Conservation (phyloP, 768 basidiomycete genomes). For the Ephemerocybe angulata region DNA sequence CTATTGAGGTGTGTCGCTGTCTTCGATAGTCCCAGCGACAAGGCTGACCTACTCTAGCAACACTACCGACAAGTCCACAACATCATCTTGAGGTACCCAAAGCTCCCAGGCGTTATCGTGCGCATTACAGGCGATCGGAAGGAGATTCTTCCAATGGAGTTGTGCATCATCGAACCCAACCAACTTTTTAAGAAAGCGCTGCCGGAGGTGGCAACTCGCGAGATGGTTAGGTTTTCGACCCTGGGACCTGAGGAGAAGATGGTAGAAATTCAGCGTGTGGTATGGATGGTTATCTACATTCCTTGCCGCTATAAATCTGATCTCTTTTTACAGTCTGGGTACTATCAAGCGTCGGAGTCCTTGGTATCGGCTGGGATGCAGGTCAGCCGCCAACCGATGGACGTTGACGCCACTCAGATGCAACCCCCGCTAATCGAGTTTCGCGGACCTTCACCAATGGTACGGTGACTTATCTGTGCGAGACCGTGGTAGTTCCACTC, state of each 20-base stretch:
- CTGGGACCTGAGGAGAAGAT: conserved; percentile 57
- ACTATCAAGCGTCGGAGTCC: not conserved
- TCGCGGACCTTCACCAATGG: not conserved
- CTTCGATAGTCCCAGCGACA: too few species aligned
- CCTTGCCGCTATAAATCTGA: conserved; percentile 13
- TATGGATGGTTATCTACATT: conserved; percentile 11
- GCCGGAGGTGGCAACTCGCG: conserved; percentile 57
- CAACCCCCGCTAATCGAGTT: not conserved
- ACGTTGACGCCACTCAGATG: not conserved
- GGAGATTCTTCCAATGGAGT: conserved; percentile 58
- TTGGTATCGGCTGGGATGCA: not conserved
- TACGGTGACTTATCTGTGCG: too few species aligned
- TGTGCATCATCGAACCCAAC: conserved; percentile 56
- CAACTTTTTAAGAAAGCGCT: conserved; percentile 71
- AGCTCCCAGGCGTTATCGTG: conserved; percentile 12
- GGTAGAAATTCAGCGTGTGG: conserved; percentile 43
- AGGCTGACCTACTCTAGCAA: not conserved
- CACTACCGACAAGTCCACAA: conserved; percentile 26
- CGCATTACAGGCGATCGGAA: conserved; percentile 2
- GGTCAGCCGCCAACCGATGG: not conserved
- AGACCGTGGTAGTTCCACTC: too few species aligned
- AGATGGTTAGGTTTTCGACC: conserved; percentile 64
- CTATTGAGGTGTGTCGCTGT: conserved; percentile 38
- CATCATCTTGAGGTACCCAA: conserved; percentile 22
- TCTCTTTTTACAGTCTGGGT: not conserved